phyloP scores from a whole-genome alignment of 306 rosid genomes.

The Cicer chorassanicum region DNA sequence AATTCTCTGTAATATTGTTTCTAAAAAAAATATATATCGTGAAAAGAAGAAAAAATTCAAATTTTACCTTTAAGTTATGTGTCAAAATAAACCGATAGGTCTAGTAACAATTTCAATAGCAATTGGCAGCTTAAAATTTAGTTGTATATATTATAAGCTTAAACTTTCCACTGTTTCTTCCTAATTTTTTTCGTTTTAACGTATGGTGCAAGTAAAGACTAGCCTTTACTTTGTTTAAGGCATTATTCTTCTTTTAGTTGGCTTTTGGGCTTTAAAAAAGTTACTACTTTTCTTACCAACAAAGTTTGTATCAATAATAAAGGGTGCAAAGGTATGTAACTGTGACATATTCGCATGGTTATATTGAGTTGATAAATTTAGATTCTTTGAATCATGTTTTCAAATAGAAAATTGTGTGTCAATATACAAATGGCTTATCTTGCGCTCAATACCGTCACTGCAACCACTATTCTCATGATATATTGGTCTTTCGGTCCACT shows the following conservation, averaged over 20 bases:
- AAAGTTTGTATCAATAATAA: not conserved
- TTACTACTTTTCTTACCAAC: conserved; percentile 43
- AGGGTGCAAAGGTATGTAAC: not conserved
- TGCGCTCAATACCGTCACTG: no score
- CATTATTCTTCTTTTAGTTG: not conserved
- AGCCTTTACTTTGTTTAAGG: not conserved
- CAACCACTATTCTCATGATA: no score
- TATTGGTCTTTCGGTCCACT: no score
- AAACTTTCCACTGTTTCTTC: not conserved
- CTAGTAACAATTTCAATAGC: no score
- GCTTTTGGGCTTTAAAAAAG: conserved; percentile 32
- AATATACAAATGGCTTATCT: no score
- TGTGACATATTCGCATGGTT: not conserved
- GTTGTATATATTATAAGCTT: not conserved
- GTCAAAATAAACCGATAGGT: no score
- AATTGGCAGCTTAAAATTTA: not conserved
- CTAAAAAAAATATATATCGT: no score
- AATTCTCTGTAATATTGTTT: no score
- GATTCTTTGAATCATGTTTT: not conserved
- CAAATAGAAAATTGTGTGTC: no score
- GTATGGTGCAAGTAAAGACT: conserved; percentile 33
- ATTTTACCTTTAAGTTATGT: no score
- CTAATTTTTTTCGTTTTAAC: not conserved
- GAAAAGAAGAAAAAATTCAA: no score
- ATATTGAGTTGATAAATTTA: not conserved